These are phyloP conservation scores for Polyplosphaeria fusca DNA, from an alignment of 495 filamentous ascomycete genomes.

Conservation along the genomic window DNA sequence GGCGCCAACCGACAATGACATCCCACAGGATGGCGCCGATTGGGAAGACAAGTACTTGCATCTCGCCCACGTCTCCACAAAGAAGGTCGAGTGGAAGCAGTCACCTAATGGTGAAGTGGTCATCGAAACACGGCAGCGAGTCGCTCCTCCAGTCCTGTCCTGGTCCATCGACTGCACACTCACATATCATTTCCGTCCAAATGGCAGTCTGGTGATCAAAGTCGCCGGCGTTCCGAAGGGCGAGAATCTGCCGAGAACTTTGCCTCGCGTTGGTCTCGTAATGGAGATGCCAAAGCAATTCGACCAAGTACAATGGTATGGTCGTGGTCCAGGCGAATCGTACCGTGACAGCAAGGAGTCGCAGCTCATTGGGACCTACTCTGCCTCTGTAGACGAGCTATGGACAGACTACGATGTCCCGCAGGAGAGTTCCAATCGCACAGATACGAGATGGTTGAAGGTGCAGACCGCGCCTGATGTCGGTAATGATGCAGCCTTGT, in stretches of 20 bases:
- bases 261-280: conserved; percentile 58
- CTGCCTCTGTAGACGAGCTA: conserved; percentile 45
- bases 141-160: conserved; percentile 55
- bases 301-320: conserved; percentile 53
- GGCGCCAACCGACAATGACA: conserved; percentile 65
- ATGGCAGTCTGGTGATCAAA: conserved; percentile 46
- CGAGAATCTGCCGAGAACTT: conserved; percentile 46
- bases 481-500: conserved; percentile 37
- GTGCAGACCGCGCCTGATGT: conserved; percentile 38
- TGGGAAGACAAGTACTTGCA: conserved; percentile 44
- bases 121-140: conserved; percentile 46
- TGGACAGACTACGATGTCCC: conserved; percentile 60
- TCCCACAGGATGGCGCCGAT: conserved; percentile 44
- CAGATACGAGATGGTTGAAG: conserved; percentile 57
- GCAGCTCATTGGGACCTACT: conserved; percentile 53
- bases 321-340: conserved; percentile 61
- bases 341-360: conserved; percentile 61
- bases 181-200: conserved; percentile 48
- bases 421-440: conserved; percentile 62
- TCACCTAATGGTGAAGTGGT: conserved; percentile 31
- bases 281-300: conserved; percentile 45
- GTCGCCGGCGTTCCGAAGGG: conserved; percentile 46
- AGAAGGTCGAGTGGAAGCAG: conserved; percentile 42
- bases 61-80: conserved; percentile 47
- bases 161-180: conserved; percentile 54